phyloP scores from a whole-genome alignment of 2,329 filamentous ascomycete species.

The Harringtonia aguacate region DNA sequence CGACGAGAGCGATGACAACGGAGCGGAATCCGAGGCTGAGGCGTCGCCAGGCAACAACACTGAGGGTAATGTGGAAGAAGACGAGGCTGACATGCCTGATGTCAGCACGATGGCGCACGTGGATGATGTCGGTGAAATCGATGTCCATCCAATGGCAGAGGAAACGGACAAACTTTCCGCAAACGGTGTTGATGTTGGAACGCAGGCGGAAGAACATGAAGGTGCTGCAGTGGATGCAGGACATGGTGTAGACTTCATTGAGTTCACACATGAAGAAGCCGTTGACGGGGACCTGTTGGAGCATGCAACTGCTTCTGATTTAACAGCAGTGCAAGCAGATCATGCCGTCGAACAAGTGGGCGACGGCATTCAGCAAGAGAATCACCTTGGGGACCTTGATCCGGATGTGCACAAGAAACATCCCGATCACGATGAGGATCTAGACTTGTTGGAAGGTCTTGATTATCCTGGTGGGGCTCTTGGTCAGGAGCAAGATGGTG shows the following conservation, averaged over 20 bases:
- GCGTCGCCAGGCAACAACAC: neutral
- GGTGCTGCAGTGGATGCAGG: neutral
- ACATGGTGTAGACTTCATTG: slow-evolving; percentile 1
- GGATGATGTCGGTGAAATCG: neutral
- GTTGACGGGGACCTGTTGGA: slow-evolving; percentile 7
- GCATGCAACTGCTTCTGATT: neutral
- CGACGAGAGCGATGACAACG: slow-evolving; percentile 8
- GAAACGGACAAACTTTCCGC: neutral
- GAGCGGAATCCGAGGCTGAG: slow-evolving; percentile 5
- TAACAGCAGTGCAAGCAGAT: neutral
- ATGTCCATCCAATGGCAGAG: neutral
- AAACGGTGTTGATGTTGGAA: neutral
- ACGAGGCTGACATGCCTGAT: neutral
- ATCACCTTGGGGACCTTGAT: neutral
- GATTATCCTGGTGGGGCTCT: neutral
- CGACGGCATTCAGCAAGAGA: neutral
- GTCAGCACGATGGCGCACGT: neutral
- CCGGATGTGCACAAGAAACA: neutral
- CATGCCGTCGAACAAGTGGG: neutral
- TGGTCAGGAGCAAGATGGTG: slow-evolving; percentile 4
- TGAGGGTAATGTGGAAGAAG: neutral
- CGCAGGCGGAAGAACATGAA: neutral
- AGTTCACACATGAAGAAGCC: slow-evolving; percentile 8
- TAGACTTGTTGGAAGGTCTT: slow-evolving; percentile 7
- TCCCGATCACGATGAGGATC: slow-evolving; percentile 1